Evolutionary conservation across 495 filamentous ascomycete genomes (phyloP).

Genomic region (Pseudoneurospora amorphoporcata): DNA sequence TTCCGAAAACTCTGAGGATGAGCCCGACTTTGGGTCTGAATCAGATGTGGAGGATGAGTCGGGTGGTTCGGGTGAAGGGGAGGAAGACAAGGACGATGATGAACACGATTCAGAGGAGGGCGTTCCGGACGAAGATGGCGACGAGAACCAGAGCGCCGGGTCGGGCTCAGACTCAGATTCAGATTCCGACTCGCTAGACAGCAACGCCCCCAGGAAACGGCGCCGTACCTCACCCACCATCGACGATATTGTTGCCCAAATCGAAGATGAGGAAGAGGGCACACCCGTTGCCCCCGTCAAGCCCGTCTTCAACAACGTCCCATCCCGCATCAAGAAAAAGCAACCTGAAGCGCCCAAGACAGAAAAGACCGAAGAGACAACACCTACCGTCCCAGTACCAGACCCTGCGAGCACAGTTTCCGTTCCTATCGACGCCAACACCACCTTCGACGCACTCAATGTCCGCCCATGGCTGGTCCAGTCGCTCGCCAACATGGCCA

Average conservation of each 20-base stretch:
- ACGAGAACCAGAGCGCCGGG: background rate
- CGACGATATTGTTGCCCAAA: background rate
- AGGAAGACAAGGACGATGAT: background rate
- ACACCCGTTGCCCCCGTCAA: slow-evolving; percentile 6
- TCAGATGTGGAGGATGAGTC: background rate
- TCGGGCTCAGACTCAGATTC: slow-evolving; percentile 11
- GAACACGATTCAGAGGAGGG: background rate
- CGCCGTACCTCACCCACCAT: slow-evolving; percentile 29
- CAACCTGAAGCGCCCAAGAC: slow-evolving; percentile 7
- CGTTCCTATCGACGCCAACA: slow-evolving; percentile 37
- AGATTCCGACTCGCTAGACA: slow-evolving; percentile 37
- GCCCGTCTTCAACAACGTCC: slow-evolving; percentile 27
- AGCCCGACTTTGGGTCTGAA: background rate
- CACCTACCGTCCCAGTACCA: background rate
- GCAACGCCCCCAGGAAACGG: slow-evolving; percentile 35
- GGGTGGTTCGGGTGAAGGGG: background rate
- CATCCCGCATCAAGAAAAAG: slow-evolving; percentile 39
- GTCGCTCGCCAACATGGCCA: slow-evolving; percentile 76
- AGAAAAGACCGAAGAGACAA: background rate
- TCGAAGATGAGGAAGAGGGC: slow-evolving; percentile 5
- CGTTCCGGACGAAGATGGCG: background rate
- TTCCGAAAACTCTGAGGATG: background rate
- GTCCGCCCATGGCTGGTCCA: slow-evolving; percentile 84
- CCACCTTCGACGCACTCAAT: slow-evolving; percentile 62
- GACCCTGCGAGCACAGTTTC: slow-evolving; percentile 14